Evolutionary conservation across 352 stramenopile genomes (phyloP), one percentile per base, ranked within the genome.

Genomic region (Albugo candida): DNA sequence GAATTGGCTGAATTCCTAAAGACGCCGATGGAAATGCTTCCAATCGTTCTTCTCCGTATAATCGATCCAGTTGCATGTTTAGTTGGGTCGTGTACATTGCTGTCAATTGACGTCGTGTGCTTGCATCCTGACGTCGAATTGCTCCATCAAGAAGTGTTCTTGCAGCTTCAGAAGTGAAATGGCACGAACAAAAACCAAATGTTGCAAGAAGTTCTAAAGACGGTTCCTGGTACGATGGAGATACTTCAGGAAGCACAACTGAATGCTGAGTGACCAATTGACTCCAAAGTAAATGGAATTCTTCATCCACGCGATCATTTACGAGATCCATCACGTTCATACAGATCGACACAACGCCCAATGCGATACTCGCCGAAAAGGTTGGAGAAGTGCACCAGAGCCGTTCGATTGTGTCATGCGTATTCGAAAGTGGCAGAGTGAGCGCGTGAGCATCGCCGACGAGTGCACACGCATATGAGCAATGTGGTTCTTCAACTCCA

Each of bases 201-300:
- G 65, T 67, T 16, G 78, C 75, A 13, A 91, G 58, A 27, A 65
- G 66, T 36, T 88, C 75, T 4, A 91, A 55, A 38, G 75, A 74
- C 16, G 75, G 72, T 46, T 88, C 78, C 11, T 65, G 58, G 41
- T 82, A 86, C 20, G 63, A 53, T 31, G 65, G 61, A 5, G 86
- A 61, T 24, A 76, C 79, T 35, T 87, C 75, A 4, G 78, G 73
- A 8, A 91, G 53, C 4, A 83, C 72, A 1, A 91, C 69, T 13
- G 75, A 84, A 48, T 87, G 73, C 42, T 88, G 78, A 0, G 78
- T 91, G 37, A 91, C 83, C 1, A 91, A 54, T 49, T 87, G 78
- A 44, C 78, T 91, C 78, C 78, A 91, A 2, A 91, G 53, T 11
- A 86, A 64, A 57, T 87, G 78, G 37, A 88, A 86, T 47, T 83